phyloP scores from a whole-genome alignment of 2,329 filamentous ascomycete genomes.

The Neurospora sp. region DNA sequence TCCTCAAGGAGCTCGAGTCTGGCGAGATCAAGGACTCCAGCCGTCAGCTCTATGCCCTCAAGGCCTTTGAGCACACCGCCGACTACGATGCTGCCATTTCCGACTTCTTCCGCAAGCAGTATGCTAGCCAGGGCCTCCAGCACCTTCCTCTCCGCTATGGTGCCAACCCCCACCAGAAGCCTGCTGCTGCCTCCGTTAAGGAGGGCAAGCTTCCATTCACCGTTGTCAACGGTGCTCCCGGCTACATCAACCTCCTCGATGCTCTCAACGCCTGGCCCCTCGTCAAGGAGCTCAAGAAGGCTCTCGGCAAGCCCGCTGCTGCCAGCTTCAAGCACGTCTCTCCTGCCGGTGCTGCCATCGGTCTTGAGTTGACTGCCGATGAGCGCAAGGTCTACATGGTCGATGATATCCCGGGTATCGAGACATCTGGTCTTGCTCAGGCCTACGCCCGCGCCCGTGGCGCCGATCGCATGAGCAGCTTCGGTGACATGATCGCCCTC shows the following conservation, averaged over 20 bases:
- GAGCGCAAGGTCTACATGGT: constrained; percentile 99
- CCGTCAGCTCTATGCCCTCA: constrained; percentile 84
- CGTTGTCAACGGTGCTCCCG: constrained; percentile 78
- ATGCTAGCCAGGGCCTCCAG: constrained; percentile 75
- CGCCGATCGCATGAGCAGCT: constrained; percentile 97
- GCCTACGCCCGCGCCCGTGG: constrained; percentile 93
- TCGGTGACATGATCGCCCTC: constrained; percentile 91
- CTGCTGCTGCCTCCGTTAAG: constrained; percentile 72
- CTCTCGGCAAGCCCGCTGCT: constrained; percentile 79
- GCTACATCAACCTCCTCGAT: constrained; percentile 96
- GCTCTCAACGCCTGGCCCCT: constrained; percentile 94
- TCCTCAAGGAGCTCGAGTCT: constrained; percentile 79
- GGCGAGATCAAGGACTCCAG: constrained; percentile 79
- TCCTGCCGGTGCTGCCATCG: constrained; percentile 89
- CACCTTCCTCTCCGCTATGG: constrained; percentile 85
- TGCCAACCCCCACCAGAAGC: constrained; percentile 97
- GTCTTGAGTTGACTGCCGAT: constrained; percentile 71
- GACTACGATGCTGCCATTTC: constrained; percentile 94
- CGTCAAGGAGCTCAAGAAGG: constrained; percentile 89
- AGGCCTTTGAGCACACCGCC: constrained; percentile 96
- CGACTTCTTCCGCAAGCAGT: constrained; percentile 96
- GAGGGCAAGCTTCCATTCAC: constrained; percentile 82
- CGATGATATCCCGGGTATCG: constrained; percentile 83
- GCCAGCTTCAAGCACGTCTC: constrained; percentile 99
- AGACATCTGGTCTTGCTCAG: constrained; percentile 77